A percentile compares a stretch with the other conserved stretches of the same genome.
These are phyloP conservation scores for Oleoguttula mirabilis DNA, from an alignment of 495 filamentous ascomycete genomes.

Conservation along the genomic window DNA sequence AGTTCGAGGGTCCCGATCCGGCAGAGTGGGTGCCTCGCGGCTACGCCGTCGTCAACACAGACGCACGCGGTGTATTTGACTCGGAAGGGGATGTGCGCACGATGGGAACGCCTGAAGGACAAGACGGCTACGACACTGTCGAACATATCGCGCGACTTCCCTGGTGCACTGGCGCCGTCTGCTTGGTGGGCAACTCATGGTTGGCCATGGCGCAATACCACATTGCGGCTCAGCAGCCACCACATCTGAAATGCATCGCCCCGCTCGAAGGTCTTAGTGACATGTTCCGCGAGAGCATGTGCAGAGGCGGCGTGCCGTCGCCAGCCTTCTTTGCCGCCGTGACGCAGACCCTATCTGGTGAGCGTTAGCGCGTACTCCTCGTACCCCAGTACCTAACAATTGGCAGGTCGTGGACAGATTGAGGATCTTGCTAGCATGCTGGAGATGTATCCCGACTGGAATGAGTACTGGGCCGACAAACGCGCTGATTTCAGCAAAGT, in stretches of 20 bases:
- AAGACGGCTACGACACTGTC: constrained; percentile 36
- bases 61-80: constrained; percentile 33
- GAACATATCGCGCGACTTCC: constrained; percentile 31
- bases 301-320: constrained; percentile 26
- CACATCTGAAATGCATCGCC: constrained; percentile 9
- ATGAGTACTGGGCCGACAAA: constrained; percentile 18
- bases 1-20: constrained; percentile 39
- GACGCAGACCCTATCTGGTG: too few relatives aligned
- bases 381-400: constrained; percentile 21
- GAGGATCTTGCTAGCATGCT: constrained; percentile 31
- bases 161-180: constrained; percentile 38
- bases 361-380: too few relatives aligned
- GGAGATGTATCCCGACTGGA: constrained; percentile 4
- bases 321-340: not conserved
- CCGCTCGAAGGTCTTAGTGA: constrained; percentile 8
- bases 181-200: constrained; percentile 35
- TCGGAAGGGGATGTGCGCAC: constrained; percentile 32
- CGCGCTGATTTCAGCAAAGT: constrained; percentile 16
- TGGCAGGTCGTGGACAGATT: constrained; percentile 21
- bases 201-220: constrained; percentile 29
- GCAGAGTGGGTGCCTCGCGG: constrained; percentile 31
- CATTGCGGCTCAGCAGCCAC: constrained; percentile 3
- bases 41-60: constrained; percentile 36
- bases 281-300: constrained; percentile 28
- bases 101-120: constrained; percentile 36